Evolutionary conservation across 306 rosid species (phyloP).

Genomic region (Sicyos baderoa): DNA sequence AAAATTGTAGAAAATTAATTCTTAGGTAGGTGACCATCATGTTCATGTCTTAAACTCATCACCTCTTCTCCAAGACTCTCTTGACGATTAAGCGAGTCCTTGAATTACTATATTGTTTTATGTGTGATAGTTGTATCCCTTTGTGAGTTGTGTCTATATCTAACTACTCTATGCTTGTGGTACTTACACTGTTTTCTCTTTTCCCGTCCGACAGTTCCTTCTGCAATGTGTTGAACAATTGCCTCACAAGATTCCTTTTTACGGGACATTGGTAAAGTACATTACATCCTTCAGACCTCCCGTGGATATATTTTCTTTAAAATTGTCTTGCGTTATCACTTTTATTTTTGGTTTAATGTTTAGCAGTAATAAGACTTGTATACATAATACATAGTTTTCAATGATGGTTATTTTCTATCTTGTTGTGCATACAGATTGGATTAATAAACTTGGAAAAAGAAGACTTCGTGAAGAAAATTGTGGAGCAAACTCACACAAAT

Average conservation of each 20-base stretch:
- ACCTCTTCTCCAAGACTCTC: too few relatives aligned
- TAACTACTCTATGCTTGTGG: constrained; percentile 4
- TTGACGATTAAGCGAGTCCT: too few relatives aligned
- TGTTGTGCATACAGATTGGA: constrained; percentile 52
- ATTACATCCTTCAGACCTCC: constrained; percentile 4
- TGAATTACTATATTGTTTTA: background rate
- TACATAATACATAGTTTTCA: background rate
- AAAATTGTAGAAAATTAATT: too few relatives aligned
- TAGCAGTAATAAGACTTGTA: background rate
- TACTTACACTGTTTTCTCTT: background rate
- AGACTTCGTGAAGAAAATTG: constrained; percentile 54
- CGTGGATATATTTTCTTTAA: background rate
- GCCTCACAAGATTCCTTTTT: constrained; percentile 87
- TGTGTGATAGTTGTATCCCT: background rate
- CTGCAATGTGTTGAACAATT: constrained; percentile 68
- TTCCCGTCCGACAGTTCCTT: constrained; percentile 53
- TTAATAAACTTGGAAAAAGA: constrained; percentile 79
- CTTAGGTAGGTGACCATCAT: too few relatives aligned
- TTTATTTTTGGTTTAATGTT: background rate
- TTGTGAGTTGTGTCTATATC: background rate
- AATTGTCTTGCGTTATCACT: background rate
- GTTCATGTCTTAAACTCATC: too few relatives aligned
- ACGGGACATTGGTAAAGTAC: constrained; percentile 70
- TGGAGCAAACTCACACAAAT: constrained; percentile 50
- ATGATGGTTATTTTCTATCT: background rate